A percentile compares a stretch with the other conserved stretches of the same genome.
phyloP scores from a whole-genome alignment of 345 rosid genomes.

The Linum lewisii region DNA sequence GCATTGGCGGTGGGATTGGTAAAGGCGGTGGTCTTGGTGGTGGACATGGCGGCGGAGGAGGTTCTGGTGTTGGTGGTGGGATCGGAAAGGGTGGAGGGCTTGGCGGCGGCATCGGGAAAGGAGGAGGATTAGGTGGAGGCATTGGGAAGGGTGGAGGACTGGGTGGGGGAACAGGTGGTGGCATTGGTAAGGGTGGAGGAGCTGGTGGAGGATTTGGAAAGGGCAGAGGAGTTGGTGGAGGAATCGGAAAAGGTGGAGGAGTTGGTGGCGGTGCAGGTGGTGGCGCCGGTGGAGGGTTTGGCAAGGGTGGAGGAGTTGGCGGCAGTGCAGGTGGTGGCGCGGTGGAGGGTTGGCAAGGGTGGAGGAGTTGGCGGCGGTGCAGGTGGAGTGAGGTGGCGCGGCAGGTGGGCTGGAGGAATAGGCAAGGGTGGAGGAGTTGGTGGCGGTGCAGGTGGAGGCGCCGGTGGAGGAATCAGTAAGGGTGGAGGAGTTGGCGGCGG shows the following conservation, averaged over 20 bases:
- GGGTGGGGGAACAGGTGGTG: slow-evolving; percentile 10
- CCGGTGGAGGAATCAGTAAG: slow-evolving; percentile 5
- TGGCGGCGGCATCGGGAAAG: slow-evolving; percentile 14
- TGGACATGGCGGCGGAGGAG: slow-evolving; percentile 4
- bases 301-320: slow-evolving; percentile 14
- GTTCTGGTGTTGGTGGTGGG: slow-evolving; percentile 18
- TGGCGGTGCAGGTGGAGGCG: background rate
- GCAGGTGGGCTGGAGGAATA: slow-evolving; percentile 5
- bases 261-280: slow-evolving; percentile 9
- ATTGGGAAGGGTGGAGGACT: slow-evolving; percentile 15
- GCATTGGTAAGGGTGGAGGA: slow-evolving; percentile 20
- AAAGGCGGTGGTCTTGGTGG: slow-evolving; percentile 4
- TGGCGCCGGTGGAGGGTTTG: slow-evolving; percentile 30
- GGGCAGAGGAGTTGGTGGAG: slow-evolving; percentile 7
- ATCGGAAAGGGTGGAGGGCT: slow-evolving; percentile 15
- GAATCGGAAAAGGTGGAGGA: slow-evolving; percentile 11
- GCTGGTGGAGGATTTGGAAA: background rate
- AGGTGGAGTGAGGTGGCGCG: slow-evolving; percentile 24
- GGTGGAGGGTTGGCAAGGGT: slow-evolving; percentile 23
- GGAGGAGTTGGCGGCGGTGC: slow-evolving; percentile 23
- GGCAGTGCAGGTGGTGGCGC: slow-evolving; percentile 18
- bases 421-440: slow-evolving; percentile 15
- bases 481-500: slow-evolving; percentile 14
- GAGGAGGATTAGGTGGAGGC: slow-evolving; percentile 17
- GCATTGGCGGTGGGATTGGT: background rate